Conservation (phyloP, 2,329 filamentous ascomycete species). For the Alternaria infectoria region DNA sequence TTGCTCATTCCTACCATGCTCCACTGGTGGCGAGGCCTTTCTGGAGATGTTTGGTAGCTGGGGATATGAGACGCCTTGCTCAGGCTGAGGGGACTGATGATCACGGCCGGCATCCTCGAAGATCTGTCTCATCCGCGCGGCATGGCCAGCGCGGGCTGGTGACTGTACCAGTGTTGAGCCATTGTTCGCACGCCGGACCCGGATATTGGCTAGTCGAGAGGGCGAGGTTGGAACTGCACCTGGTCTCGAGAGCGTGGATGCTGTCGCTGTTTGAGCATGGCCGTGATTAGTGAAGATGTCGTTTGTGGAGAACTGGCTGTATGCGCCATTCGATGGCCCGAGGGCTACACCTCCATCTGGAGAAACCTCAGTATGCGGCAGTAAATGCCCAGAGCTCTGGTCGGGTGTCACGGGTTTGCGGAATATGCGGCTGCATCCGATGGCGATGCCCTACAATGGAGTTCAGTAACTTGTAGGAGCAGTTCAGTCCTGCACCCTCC, state of each 20-base stretch:
- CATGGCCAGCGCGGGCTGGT: conserved; percentile 38
- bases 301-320: not conserved
- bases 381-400: not conserved
- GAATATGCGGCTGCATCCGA: not conserved
- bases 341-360: conserved; percentile 8
- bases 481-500: not conserved
- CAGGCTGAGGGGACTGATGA: not conserved
- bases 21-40: conserved; percentile 8
- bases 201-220: conserved; percentile 25
- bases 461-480: conserved; percentile 7
- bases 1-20: not conserved
- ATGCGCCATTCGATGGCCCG: not conserved
- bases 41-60: conserved; percentile 33
- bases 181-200: conserved; percentile 30
- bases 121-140: conserved; percentile 36
- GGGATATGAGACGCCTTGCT: conserved; percentile 21
- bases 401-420: conserved; percentile 8
- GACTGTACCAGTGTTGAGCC: conserved; percentile 28
- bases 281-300: not conserved
- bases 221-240: not conserved
- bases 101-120: conserved; percentile 28
- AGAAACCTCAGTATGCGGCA: not conserved
- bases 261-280: not conserved
- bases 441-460: conserved; percentile 7
- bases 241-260: not conserved